These are phyloP conservation scores for Pittosporum tobira DNA, from an alignment of 129 eudicot species.

Conservation along the genomic window DNA sequence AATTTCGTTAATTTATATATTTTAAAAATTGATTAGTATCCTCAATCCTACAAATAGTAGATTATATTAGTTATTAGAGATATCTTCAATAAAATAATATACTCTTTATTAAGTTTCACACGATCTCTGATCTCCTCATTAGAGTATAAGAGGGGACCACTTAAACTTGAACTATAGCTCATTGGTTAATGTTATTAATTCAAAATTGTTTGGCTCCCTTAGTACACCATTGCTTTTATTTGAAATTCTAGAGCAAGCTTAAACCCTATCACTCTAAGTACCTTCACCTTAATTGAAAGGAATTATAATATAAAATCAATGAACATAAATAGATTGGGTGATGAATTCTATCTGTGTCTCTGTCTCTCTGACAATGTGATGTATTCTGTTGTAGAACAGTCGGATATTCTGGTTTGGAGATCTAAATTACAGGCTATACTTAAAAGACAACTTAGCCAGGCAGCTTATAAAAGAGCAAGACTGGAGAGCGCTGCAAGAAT, in stretches of 20 bases:
- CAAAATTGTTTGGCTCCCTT: not conserved
- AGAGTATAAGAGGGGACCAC: too few relatives aligned
- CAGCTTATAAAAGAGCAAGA: constrained; percentile 56
- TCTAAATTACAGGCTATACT: constrained; percentile 76
- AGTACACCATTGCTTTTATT: not conserved
- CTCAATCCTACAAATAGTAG: too few relatives aligned
- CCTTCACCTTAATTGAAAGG: not conserved
- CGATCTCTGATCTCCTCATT: too few relatives aligned
- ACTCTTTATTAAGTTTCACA: too few relatives aligned
- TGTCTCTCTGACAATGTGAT: constrained; percentile 12
- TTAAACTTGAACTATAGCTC: too few relatives aligned
- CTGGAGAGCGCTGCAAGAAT: constrained; percentile 68
- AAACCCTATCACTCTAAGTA: not conserved
- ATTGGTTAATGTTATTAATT: too few relatives aligned
- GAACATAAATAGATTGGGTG: not conserved
- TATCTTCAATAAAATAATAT: too few relatives aligned
- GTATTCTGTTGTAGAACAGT: constrained; percentile 46
- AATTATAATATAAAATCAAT: not conserved
- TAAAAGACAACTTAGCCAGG: constrained; percentile 65
- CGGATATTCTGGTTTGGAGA: constrained; percentile 95
- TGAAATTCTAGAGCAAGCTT: not conserved
- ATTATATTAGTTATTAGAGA: too few relatives aligned
- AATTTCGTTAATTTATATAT: too few relatives aligned
- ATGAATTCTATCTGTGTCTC: not conserved
- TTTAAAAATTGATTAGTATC: too few relatives aligned